These are phyloP conservation scores for Paecilomyces fulvus DNA, from an alignment of 2,329 filamentous ascomycete genomes.

Conservation along the genomic window DNA sequence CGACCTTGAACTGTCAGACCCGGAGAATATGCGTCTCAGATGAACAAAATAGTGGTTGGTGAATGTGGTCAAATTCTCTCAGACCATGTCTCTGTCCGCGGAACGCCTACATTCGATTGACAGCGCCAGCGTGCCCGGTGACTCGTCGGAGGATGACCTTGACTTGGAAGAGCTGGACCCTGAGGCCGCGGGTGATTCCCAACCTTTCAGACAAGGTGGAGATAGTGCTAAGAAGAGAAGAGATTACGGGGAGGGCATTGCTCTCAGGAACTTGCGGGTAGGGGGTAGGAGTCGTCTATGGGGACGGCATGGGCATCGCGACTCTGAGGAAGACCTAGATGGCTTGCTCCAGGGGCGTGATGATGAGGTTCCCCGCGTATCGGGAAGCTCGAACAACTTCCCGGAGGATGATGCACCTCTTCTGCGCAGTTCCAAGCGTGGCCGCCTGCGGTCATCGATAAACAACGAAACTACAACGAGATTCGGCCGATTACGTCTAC, in stretches of 20 bases:
- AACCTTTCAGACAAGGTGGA: conserved; percentile 11
- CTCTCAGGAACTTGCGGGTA: conserved; percentile 43
- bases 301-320: conserved; percentile 35
- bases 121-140: conserved; percentile 21
- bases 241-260: conserved; percentile 33
- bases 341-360: conserved; percentile 59
- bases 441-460: conserved; percentile 23
- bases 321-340: conserved; percentile 54
- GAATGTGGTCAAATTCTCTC: background rate
- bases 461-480: conserved; percentile 35
- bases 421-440: conserved; percentile 43
- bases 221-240: conserved; percentile 18
- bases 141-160: conserved; percentile 36
- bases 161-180: conserved; percentile 40
- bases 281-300: conserved; percentile 38
- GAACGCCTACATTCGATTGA: conserved; percentile 28
- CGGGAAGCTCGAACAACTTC: conserved; percentile 46
- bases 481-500: conserved; percentile 52
- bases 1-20: conserved; percentile 9
- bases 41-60: conserved; percentile 6
- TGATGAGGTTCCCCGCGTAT: conserved; percentile 47
- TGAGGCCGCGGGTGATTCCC: conserved; percentile 12
- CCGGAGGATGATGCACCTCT: conserved; percentile 69
- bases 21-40: conserved; percentile 10
- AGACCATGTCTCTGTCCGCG: conserved; percentile 27